A percentile compares a stretch with the other conserved stretches of the same genome.
phyloP scores from a whole-genome alignment of 257 asterid species.

The Solanum lignicaule region DNA sequence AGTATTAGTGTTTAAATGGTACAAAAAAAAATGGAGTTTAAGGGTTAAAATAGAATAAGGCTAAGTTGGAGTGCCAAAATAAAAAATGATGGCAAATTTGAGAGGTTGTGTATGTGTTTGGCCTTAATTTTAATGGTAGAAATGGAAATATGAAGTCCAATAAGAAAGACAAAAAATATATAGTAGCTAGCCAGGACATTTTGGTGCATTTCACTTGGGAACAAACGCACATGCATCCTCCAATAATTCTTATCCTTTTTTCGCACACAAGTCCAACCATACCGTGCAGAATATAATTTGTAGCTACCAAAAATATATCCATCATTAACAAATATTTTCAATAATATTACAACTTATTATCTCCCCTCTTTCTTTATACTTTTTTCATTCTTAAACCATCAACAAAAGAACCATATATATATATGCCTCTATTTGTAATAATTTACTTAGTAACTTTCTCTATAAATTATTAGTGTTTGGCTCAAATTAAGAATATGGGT shows the following conservation, averaged over 20 bases:
- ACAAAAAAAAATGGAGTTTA: too few relatives aligned
- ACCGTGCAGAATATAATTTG: neutral
- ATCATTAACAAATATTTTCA: neutral
- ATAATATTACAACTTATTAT: neutral
- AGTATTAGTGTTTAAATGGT: too few relatives aligned
- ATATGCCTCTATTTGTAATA: neutral
- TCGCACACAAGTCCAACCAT: neutral
- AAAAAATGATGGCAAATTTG: too few relatives aligned
- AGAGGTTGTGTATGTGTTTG: too few relatives aligned
- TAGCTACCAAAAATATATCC: neutral
- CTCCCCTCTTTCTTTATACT: neutral
- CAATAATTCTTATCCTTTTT: neutral
- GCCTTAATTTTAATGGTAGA: neutral
- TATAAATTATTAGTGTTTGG: neutral
- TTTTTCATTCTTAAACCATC: neutral
- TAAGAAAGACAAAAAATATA: neutral
- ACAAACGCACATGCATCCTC: conserved; percentile 6
- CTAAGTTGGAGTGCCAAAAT: too few relatives aligned
- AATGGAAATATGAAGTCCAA: neutral
- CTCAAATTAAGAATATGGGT: neutral
- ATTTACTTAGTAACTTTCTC: neutral
- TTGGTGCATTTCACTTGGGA: conserved; percentile 6
- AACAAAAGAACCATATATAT: neutral
- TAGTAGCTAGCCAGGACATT: neutral
- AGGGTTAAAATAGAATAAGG: too few relatives aligned